These are phyloP conservation scores for Hymenoscyphus fructigenus DNA, from an alignment of 2,329 filamentous ascomycete species.

Conservation along the genomic window DNA sequence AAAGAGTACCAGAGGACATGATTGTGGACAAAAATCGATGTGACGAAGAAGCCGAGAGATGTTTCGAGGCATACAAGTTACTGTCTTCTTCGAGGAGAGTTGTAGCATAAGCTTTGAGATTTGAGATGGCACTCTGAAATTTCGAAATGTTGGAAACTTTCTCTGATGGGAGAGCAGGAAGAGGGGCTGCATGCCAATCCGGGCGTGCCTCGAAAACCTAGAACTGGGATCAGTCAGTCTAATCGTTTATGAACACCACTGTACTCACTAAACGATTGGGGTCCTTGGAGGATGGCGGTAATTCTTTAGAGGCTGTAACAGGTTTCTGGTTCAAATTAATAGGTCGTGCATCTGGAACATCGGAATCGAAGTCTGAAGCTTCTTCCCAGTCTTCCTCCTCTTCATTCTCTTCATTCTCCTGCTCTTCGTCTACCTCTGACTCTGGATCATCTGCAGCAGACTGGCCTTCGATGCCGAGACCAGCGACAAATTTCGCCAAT, in stretches of 20 bases:
- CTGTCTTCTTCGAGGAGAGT: slow-evolving; percentile 77
- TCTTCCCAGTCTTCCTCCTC: slow-evolving; percentile 37
- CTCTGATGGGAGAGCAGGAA: slow-evolving; percentile 51
- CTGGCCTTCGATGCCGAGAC: slow-evolving; percentile 48
- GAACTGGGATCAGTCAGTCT: slow-evolving; percentile 31
- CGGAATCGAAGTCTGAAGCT: slow-evolving; percentile 38
- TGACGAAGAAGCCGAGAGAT: slow-evolving; percentile 77
- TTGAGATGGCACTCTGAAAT: slow-evolving; percentile 53
- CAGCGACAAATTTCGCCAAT: slow-evolving; percentile 51
- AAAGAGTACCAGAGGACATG: slow-evolving; percentile 93
- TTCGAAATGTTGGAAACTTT: slow-evolving; percentile 46
- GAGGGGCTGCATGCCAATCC: slow-evolving; percentile 64
- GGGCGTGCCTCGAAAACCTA: slow-evolving; percentile 61
- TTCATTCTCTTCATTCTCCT: slow-evolving; percentile 38
- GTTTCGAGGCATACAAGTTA: slow-evolving; percentile 67
- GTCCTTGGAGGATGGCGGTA: slow-evolving; percentile 23
- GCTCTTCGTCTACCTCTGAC: slow-evolving; percentile 30
- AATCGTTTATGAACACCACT: slow-evolving; percentile 11
- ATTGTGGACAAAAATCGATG: slow-evolving; percentile 97
- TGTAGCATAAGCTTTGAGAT: slow-evolving; percentile 68
- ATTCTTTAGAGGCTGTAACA: slow-evolving; percentile 2
- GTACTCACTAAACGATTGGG: slow-evolving; percentile 37
- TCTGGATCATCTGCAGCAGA: slow-evolving; percentile 34
- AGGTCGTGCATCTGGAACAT: slow-evolving; percentile 17
- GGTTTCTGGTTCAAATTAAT: slow-evolving; percentile 12